Conservation (phyloP, 2,329 filamentous ascomycete species). For the Xylariaceae sp. region DNA sequence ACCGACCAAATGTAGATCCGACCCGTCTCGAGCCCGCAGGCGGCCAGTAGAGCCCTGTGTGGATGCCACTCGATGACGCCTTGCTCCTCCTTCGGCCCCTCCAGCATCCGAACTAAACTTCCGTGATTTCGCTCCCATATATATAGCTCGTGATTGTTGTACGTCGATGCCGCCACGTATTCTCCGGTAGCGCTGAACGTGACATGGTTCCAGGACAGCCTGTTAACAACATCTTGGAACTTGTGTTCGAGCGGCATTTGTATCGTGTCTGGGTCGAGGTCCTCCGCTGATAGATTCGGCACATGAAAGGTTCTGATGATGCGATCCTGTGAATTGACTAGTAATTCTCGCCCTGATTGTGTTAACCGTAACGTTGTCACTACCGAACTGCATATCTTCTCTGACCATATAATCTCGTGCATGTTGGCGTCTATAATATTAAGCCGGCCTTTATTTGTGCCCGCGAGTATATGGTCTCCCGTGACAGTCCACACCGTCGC, state of each 20-base stretch:
- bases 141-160: slow-evolving; percentile 98
- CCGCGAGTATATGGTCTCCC: slow-evolving; percentile 87
- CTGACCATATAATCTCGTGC: slow-evolving; percentile 83
- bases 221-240: slow-evolving; percentile 96
- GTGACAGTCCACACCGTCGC: slow-evolving; percentile 85
- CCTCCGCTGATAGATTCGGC: slow-evolving; percentile 70
- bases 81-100: slow-evolving; percentile 94
- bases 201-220: slow-evolving; percentile 94
- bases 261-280: slow-evolving; percentile 82
- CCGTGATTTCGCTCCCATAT: slow-evolving; percentile 96
- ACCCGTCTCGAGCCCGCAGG: slow-evolving; percentile 89
- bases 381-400: slow-evolving; percentile 82
- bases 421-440: slow-evolving; percentile 90
- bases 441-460: slow-evolving; percentile 93
- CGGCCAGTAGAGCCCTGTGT: slow-evolving; percentile 80
- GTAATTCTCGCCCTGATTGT: slow-evolving; percentile 79
- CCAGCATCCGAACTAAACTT: slow-evolving; percentile 93
- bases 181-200: slow-evolving; percentile 93
- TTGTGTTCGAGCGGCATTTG: slow-evolving; percentile 94
- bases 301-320: slow-evolving; percentile 92
- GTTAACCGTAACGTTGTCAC: slow-evolving; percentile 87
- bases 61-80: slow-evolving; percentile 98
- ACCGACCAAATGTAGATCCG: slow-evolving; percentile 97
- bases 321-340: slow-evolving; percentile 92
- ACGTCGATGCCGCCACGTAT: slow-evolving; percentile 94